Conservation (phyloP, 768 basidiomycete genomes). For the Russula sp. region DNA sequence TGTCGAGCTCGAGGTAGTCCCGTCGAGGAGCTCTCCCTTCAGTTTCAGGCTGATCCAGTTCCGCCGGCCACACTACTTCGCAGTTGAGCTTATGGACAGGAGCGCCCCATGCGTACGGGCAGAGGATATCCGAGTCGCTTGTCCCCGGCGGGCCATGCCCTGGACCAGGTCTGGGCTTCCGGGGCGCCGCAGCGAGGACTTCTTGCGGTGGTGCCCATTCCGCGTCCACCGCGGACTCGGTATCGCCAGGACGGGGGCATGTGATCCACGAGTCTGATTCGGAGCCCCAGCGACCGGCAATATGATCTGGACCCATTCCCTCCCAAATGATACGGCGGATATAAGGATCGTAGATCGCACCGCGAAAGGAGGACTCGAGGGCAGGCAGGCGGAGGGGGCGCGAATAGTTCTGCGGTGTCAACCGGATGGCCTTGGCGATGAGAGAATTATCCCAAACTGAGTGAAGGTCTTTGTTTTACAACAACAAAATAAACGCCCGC, state of each 20-base stretch:
- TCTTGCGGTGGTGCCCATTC: not conserved
- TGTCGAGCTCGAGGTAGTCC: constrained; percentile 69
- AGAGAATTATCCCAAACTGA: constrained; percentile 84
- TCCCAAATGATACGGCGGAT: constrained; percentile 86
- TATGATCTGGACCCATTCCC: constrained; percentile 53
- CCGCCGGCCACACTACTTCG: constrained; percentile 73
- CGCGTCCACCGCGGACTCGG: not conserved
- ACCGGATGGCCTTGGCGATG: constrained; percentile 78
- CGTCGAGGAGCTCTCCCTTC: constrained; percentile 28
- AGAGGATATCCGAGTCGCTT: constrained; percentile 56
- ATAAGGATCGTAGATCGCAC: constrained; percentile 83
- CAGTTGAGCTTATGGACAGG: constrained; percentile 79
- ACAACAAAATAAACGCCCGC: not conserved
- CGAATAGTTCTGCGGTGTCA: constrained; percentile 72
- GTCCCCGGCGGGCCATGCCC: constrained; percentile 11
- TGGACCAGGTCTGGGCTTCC: constrained; percentile 8
- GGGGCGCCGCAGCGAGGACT: not conserved
- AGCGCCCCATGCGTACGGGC: constrained; percentile 77
- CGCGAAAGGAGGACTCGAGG: constrained; percentile 65
- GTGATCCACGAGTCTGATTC: constrained; percentile 61
- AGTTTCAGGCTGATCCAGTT: constrained; percentile 46
- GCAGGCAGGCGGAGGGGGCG: constrained; percentile 62
- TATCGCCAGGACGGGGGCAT: constrained; percentile 48
- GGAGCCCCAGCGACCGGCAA: constrained; percentile 46
- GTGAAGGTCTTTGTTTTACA: constrained; percentile 60